Evolutionary conservation across 108 stramenopile species (phyloP), one percentile per base, ranked within the genome.

Genomic region (Cyclotella atomus): DNA sequence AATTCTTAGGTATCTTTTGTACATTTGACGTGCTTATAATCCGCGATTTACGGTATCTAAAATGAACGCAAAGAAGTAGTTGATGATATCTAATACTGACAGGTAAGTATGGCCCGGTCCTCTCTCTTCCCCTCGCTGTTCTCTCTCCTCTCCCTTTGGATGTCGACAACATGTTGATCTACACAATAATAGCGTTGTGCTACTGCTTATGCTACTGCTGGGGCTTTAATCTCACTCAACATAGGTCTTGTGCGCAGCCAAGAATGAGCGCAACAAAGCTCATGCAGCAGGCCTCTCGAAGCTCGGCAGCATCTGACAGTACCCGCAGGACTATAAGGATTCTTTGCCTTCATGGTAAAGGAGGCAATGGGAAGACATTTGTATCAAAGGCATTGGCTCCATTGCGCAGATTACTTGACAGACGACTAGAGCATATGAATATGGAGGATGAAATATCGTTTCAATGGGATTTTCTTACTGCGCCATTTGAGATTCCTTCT

Each of bases 291-390:
- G n/a, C n/a, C n/a, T n/a, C n/a, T n/a, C n/a, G n/a, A n/a, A n/a
- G n/a, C n/a, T n/a, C n/a, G n/a, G n/a, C n/a, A n/a, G n/a, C n/a
- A 23, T 47, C 64, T 2, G 46, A 21, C 5, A 47, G 8, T 17
- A 49, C 1, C 3, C 2, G 10, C 28, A 56, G 16, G 14, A 68
- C 29, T 30, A 12, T 76, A 2, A 77, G 87, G 20, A 81, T 93
- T 20, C 67, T 94, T 25, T 91, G 89, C 43, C 75, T 94, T 4
- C 93, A 94, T 70, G 93, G 93, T 17, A 94, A 89, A 79, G 93
- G 79, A 66, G 93, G 85, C 19, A 83, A 54, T 38, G 93, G 84
- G 16, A 45, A 76, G 35, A 53, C 70, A 43, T 94, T 91, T 59
- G 41, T 78, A 7, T 56, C 77, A 19, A 44, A n/a, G 25, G 43